phyloP scores from a whole-genome alignment of 345 rosid species.

The Rhodomyrtus tomentosa region DNA sequence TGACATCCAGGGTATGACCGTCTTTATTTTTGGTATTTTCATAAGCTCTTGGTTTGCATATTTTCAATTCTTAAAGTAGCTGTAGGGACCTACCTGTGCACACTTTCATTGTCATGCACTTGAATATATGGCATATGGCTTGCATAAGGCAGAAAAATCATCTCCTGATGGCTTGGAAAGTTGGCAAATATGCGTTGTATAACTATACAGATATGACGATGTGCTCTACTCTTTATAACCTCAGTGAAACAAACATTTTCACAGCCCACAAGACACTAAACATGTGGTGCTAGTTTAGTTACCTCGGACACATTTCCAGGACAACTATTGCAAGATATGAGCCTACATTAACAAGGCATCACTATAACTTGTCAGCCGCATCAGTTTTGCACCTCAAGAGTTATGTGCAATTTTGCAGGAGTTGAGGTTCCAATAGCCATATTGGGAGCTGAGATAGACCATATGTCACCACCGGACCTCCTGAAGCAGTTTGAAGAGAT shows the following conservation, averaged over 20 bases:
- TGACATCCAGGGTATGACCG: background rate
- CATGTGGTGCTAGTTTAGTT: background rate
- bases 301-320: background rate
- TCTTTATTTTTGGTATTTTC: background rate
- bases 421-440: background rate
- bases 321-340: background rate
- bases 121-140: background rate
- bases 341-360: background rate
- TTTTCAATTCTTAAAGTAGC: background rate
- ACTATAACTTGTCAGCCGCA: background rate
- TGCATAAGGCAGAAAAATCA: background rate
- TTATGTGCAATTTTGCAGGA: background rate
- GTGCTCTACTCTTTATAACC: background rate
- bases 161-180: background rate
- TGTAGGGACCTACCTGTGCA: background rate
- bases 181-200: background rate
- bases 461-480: constrained; percentile 25
- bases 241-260: background rate
- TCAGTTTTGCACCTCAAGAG: background rate
- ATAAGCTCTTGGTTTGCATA: background rate
- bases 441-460: constrained; percentile 51
- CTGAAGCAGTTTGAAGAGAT: constrained; percentile 36
- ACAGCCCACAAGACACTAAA: background rate
- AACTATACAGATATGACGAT: background rate
- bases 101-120: background rate